Base-by-base conservation (phyloP, 345 rosid species). In the Gossypium thurberi region DNA sequence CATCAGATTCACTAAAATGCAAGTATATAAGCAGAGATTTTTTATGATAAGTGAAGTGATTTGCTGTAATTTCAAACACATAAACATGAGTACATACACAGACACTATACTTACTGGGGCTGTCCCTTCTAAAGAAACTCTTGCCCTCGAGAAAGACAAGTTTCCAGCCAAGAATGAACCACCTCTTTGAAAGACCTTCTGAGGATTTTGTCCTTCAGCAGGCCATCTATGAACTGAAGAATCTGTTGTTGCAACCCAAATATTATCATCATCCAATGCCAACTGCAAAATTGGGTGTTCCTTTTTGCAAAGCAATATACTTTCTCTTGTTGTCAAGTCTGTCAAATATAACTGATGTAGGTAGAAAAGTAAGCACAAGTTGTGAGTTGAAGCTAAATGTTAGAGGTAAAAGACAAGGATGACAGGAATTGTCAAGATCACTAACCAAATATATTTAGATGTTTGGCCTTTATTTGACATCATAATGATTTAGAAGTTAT, bases 151-250 rank as follows among this genome's bases (percentile, higher is more conserved):
- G 82, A 93, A 96, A 37, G 98, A 93, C 76, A 93, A 83, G 76
- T 93, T 96, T 78, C 99, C 99, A 74, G 98, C 99, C 83, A 96
- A 84, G 81, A 96, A 96, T 40, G 99, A 90, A 77, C 94, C 96
- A 44, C 97, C 98, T 80, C 83, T 90, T 77, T 89, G 84, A 79
- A 96, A 91, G 75, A 86, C 80, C 80, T 88, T 93, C 74, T 93
- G 97, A 77, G 97, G 99, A 79, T 83, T 91, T 79, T 70, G 85
- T 73, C 84, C 97, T 79, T 93, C 97, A 57, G 93, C 97, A 52
- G 97, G 95, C 99, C 99, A 93, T 80, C 88, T 87, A 84, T 89
- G 83, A 76, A 93, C 85, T 6, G 97, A 87, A 74, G 99, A 93
- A 82, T 91, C 91, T 74, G 98, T 93, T 53, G 98, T 93, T 46